Base-by-base conservation (phyloP, 2,329 filamentous ascomycete genomes). In the Cyclaneusma minus region DNA sequence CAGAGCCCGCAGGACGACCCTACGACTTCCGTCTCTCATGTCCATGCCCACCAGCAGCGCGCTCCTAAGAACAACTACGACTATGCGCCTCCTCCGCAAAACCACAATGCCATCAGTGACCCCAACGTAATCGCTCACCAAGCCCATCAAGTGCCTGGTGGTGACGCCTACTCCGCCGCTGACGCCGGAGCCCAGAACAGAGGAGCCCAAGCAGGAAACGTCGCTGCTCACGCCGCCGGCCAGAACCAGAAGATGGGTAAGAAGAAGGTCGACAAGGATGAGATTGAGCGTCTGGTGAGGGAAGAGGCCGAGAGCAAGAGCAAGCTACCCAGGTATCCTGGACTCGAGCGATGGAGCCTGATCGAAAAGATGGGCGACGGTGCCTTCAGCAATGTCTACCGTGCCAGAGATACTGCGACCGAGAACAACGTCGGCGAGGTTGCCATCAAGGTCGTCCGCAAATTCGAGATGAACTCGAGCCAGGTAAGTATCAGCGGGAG, bases 291-390 rank as follows among this genome's bases (percentile, higher is more conserved):
- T 43, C 74, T 95, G 21, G 73, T 98, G 2, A 82, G 83, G 30
- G 89, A 95, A 49, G 89, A 95, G 60, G 82, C 84, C 33, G 79
- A 81, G 44, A 82, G 62, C 54, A 81, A 74, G 50, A 72, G 72
- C 47, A 92, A 85, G 52, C 75, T 95, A 45, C 87, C 89, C 21
- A 68, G 61, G 40, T 92, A 92, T 44, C 80, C 82, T 1, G 82
- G 82, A 19, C 59, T 92, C 20, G 83, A 92, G 42, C 62, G 85
- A 45, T 98, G 81, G 76, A 70, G 77, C 28, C 60, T 94, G 17
- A 32, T 89, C 27, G 85, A 93, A 56, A 95, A 95, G 66, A 98
- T 98, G 87, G 89, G 89, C 37, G 89, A 95, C 41, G 89, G 89
- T 34, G 89, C 89, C 33, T 98, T 98, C 64, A 95, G 87, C 61